Base-by-base conservation (phyloP, 1,284 basidiomycete genomes). In the Heimioporus retisporus region DNA sequence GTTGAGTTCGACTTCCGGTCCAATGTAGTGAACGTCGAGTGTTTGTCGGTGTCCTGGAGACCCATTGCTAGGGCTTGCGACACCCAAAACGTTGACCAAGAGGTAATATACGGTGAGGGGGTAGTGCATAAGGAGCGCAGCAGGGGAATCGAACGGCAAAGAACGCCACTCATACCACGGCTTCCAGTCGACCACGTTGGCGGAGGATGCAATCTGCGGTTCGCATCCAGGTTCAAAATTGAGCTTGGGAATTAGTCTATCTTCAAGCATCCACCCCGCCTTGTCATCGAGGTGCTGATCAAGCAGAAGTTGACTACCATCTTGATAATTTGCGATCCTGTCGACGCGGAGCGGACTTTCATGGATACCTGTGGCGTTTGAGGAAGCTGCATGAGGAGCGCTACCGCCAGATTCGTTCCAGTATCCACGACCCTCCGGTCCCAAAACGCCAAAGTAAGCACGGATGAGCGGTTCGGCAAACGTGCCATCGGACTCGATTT, bases 1-100 rank as follows among this genome's bases (percentile, higher is more conserved):
- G 61, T 84, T 84, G 51, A 83, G 76, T 65, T 84, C 83, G n/a
- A 78, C 77, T 69, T 83, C 82, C 11, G 77, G 73, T 16, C 82
- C 82, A 13, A 84, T 69, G 43, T 81, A 76, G 58, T 84, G 82
- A 7, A 84, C 43, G 51, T 69, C 56, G 31, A 83, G 72, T 21
- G 68, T 64, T 31, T 78, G 72, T 55, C 80, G 76, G 40, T 67
- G 53, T 14, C 65, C 65, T 1, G 68, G 42, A 44, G 66, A 71
- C 28, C 73, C 79, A 15, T 67, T 64, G 50, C 61, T 72, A 15
- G 81, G 75, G 62, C 68, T 70, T 21, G 79, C 71, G 43, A 84
- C 69, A 4, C 77, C 63, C 18, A 84, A 70, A 54, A 74, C 72
- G 46, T 79, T 67, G 54, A 79, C 78, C 21, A 84, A 65, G 31